Percentiles rank a stretch among this genome's conserved stretches.
These are phyloP conservation scores for Ceratocystis diversiconidia DNA, from an alignment of 2,329 filamentous ascomycete genomes.

Conservation along the genomic window DNA sequence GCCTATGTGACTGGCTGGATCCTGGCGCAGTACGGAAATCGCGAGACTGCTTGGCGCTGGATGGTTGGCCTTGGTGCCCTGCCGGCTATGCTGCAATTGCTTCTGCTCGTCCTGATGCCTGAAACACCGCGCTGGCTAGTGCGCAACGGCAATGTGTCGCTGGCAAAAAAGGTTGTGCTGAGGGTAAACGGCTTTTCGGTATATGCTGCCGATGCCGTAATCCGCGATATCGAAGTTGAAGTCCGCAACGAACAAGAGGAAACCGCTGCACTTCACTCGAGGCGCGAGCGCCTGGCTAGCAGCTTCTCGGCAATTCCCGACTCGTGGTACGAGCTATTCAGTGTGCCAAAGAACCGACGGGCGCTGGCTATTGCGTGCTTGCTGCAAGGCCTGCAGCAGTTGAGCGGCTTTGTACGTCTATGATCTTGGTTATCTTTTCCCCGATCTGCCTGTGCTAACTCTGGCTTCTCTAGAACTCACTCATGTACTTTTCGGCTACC, in stretches of 20 bases:
- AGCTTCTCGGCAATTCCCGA: slow-evolving; percentile 22
- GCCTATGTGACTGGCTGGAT: slow-evolving; percentile 75
- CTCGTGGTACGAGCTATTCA: slow-evolving; percentile 38
- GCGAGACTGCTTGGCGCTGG: slow-evolving; percentile 62
- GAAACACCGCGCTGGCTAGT: slow-evolving; percentile 86
- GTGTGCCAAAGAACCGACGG: slow-evolving; percentile 50
- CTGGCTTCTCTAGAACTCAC: slow-evolving; percentile 46
- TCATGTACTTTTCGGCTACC: slow-evolving; percentile 85
- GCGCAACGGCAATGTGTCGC: slow-evolving; percentile 44
- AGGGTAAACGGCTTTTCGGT: slow-evolving; percentile 33
- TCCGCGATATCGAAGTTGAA: slow-evolving; percentile 59
- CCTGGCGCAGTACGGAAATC: slow-evolving; percentile 42
- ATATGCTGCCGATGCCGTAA: slow-evolving; percentile 40
- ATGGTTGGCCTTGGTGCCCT: slow-evolving; percentile 76
- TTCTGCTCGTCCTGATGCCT: slow-evolving; percentile 57
- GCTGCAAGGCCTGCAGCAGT: slow-evolving; percentile 74
- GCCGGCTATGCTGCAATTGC: slow-evolving; percentile 58
- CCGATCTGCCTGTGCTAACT: background rate
- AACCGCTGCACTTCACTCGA: slow-evolving; percentile 26
- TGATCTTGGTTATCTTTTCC: background rate
- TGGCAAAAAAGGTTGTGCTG: slow-evolving; percentile 54
- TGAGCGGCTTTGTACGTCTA: slow-evolving; percentile 60
- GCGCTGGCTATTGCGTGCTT: slow-evolving; percentile 76
- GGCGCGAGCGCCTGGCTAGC: slow-evolving; percentile 27
- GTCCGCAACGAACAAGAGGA: slow-evolving; percentile 52